Conservation (phyloP, 2,329 filamentous ascomycete species). For the Diaporthe vaccinii region DNA sequence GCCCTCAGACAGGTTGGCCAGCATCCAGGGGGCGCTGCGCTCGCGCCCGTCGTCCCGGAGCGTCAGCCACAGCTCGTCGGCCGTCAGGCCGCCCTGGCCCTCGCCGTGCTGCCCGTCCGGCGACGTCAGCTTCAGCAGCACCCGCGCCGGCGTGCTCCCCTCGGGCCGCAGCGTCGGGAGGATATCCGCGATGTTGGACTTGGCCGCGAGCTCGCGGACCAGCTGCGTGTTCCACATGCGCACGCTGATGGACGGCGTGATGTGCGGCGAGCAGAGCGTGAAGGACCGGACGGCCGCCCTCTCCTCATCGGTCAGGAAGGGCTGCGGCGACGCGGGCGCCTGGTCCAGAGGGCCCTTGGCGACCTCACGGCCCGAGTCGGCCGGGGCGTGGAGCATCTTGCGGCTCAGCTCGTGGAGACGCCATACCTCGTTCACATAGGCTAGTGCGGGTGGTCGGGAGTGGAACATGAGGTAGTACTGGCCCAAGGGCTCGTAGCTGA, state of each 20-base stretch:
- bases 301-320: constrained; percentile 50
- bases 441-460: constrained; percentile 67
- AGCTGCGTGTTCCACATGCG: constrained; percentile 43
- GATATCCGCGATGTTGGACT: constrained; percentile 43
- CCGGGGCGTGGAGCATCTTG: constrained; percentile 49
- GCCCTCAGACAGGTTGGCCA: constrained; percentile 45
- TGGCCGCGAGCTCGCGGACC: constrained; percentile 39
- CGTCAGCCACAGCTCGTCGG: constrained; percentile 52
- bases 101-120: constrained; percentile 48
- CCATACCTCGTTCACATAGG: constrained; percentile 70
- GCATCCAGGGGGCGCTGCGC: constrained; percentile 56
- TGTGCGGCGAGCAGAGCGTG: constrained; percentile 61
- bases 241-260: constrained; percentile 41
- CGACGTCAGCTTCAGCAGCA: constrained; percentile 52
- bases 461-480: constrained; percentile 80
- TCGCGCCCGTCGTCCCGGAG: constrained; percentile 58
- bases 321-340: constrained; percentile 51
- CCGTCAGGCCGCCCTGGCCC: constrained; percentile 46
- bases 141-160: constrained; percentile 46
- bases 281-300: constrained; percentile 61
- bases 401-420: constrained; percentile 58
- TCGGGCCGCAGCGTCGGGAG: constrained; percentile 43
- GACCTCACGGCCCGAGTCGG: constrained; percentile 50
- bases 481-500: constrained; percentile 73
- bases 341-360: constrained; percentile 56